Evolutionary conservation across 1,284 basidiomycete genomes (phyloP), one percentile per base, ranked within the genome.

Genomic region (Irpex lacteus): DNA sequence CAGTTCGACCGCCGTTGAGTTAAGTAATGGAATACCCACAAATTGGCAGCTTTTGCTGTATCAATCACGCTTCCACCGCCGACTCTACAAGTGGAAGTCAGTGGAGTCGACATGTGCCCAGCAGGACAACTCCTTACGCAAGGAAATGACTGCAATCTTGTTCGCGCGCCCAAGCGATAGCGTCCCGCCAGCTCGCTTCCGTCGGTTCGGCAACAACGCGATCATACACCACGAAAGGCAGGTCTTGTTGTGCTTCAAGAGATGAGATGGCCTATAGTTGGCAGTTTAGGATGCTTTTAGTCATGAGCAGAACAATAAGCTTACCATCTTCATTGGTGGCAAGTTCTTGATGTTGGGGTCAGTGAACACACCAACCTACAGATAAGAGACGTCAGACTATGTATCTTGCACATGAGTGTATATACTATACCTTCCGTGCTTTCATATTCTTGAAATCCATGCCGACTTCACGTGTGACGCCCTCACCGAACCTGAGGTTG

Each of bases 51-150:
- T 75, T 98, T 97, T 53, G 94, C 92, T 0, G 96, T 98, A 74
- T 98, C 97, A 75, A 98, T 98, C 36, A 96, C 94, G 68, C 92
- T 95, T 67, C 96, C 96, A 52, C 96, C 96, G 68, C 96, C 96
- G 32, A 98, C 94, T 58, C 91, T 94, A 67, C 49, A 68, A 60
- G 50, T 5, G 3, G 61, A 64, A n/a, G 65, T 53, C 53, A 57
- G 36, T 65, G 19, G 8, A 13, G 2, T 9, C 6, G n/a, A 55
- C 47, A n/a, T 50, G 15, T 59, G 40, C 58, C 58, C 56, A 65
- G 34, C 18, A 13, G 56, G 13, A 21, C 34, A 40, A 63, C 47
- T n/a, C 81, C 87, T 67, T 72, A 93, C 91, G 96, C 96, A 47
- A 98, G 82, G 81, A 96, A 98, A 75, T 98, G 96, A 69, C 91